Base-by-base conservation (phyloP, 2,329 filamentous ascomycete genomes). In the Penicillium thymicola region DNA sequence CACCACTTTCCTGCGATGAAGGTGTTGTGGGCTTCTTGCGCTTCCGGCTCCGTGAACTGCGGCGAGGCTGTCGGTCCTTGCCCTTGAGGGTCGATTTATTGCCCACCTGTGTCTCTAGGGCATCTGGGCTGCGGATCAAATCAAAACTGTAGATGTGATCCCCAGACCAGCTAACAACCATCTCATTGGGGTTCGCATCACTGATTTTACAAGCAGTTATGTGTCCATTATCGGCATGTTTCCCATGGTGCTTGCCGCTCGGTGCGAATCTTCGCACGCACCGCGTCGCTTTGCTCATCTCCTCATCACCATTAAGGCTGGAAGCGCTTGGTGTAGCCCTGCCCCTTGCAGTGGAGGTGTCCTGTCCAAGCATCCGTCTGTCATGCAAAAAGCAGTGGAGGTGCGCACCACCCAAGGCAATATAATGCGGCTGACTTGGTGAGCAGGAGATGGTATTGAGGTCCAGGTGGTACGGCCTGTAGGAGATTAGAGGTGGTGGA, bases 131-230 rank as follows among this genome's bases (percentile, higher is more conserved):
- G 46, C 80, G 79, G 42, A 85, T 72, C 16, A 89, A 77, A 65
- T 89, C 85, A 65, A 89, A 89, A 63, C 82, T 83, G 71, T 86
- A 86, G 49, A 88, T 85, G 59, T 84, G 79, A 59, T 87, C 85
- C 23, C 83, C 84, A 21, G 84, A 87, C 86, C 86, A 89, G 63
- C 85, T 88, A 23, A 84, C 86, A 14, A 89, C 72, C 65, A 89
- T 81, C 65, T 89, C 85, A 60, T 88, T 85, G 0, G 86, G 86
- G 58, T 86, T 81, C 9, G 83, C 84, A 71, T 88, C 84, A 62
- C 85, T 87, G 65, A 89, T 89, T 71, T 88, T 89, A 72, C 85
- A 87, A 16, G 86, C 85, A 2, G 86, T 88, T 65, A 89, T 88
- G 63, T 88, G 85, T 5, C 85, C 83, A 58, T 81, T 81, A 52